phyloP scores from a whole-genome alignment of 2,329 filamentous ascomycete species.

The Hymenoscyphus occultus region DNA sequence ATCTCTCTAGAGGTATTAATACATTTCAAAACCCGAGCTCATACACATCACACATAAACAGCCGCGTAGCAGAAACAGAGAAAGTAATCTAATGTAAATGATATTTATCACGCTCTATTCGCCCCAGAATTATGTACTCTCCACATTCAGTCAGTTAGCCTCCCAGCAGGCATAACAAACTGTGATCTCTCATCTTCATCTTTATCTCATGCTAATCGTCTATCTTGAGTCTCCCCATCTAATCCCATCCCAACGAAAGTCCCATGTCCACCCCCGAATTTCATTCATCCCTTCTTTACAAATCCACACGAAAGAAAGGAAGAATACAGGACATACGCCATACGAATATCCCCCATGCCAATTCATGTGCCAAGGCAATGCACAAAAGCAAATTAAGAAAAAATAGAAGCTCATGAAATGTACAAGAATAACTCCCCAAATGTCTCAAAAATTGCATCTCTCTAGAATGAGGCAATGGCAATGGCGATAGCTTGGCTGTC shows the following conservation, averaged over 20 bases:
- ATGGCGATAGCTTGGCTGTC: slow-evolving; percentile 93
- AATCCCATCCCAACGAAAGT: neutral
- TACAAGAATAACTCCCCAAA: slow-evolving; percentile 12
- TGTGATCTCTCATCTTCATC: neutral
- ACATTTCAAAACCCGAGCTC: no score
- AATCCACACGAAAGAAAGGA: neutral
- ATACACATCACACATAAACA: no score
- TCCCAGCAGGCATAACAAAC: no score
- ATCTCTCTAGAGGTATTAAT: no score
- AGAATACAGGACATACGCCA: slow-evolving; percentile 4
- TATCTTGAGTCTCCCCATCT: neutral
- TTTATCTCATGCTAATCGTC: neutral
- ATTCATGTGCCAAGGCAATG: neutral
- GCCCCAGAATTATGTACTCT: no score
- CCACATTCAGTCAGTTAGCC: no score
- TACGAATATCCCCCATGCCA: neutral
- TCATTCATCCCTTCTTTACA: neutral
- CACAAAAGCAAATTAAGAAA: neutral
- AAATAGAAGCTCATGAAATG: slow-evolving; percentile 7
- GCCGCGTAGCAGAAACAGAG: no score
- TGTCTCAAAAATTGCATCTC: slow-evolving; percentile 3
- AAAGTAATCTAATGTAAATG: no score
- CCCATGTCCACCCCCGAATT: neutral
- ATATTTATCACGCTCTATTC: no score
- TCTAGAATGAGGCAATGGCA: slow-evolving; percentile 76